Conservation (phyloP, 306 rosid genomes). For the Inga oerstediana region DNA sequence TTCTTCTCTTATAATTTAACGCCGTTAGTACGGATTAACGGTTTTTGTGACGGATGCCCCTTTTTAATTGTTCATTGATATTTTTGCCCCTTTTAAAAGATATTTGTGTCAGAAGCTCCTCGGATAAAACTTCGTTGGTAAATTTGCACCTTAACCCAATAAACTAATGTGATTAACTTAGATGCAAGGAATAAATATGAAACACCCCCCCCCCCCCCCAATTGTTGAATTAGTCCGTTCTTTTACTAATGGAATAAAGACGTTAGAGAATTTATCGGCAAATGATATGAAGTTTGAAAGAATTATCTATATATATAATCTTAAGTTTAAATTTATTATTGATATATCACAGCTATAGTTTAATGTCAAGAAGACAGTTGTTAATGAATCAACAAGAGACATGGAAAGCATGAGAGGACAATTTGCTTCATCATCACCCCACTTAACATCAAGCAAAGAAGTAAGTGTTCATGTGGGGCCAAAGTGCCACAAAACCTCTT, state of each 20-base stretch:
- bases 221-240: too few species aligned
- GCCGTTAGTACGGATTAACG: too few species aligned
- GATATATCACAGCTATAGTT: background rate
- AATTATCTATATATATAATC: background rate
- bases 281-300: background rate
- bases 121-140: too few species aligned
- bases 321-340: background rate
- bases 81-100: too few species aligned
- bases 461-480: slow-evolving; percentile 41
- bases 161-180: background rate
- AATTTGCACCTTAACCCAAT: background rate
- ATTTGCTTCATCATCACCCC: slow-evolving; percentile 34
- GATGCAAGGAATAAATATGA: background rate
- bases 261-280: background rate
- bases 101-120: too few species aligned
- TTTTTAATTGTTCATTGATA: too few species aligned
- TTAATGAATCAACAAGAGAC: slow-evolving; percentile 44
- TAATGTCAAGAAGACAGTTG: slow-evolving; percentile 38
- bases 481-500: slow-evolving; percentile 35
- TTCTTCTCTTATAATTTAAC: too few species aligned
- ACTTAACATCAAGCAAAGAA: slow-evolving; percentile 10
- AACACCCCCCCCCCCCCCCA: too few species aligned
- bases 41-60: too few species aligned
- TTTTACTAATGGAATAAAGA: too few species aligned
- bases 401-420: slow-evolving; percentile 49